Percentiles rank a stretch among this genome's conserved stretches.
phyloP scores from a whole-genome alignment of 345 rosid species.

The Eucalyptus marginata region DNA sequence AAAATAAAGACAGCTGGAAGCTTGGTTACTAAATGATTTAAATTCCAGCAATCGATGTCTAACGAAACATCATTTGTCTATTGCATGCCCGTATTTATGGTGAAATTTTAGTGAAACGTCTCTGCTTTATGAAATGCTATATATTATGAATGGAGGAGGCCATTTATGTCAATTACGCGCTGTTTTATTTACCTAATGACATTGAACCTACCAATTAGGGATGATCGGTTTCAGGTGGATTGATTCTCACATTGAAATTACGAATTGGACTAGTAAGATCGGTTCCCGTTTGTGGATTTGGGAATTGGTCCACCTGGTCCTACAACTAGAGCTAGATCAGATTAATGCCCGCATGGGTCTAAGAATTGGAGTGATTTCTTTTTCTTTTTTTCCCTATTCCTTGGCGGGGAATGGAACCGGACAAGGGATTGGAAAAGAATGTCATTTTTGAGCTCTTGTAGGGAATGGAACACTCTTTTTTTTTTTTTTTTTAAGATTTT shows the following conservation, averaged over 20 bases:
- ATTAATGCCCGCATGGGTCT: background rate
- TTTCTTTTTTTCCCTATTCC: background rate
- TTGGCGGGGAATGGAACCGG: background rate
- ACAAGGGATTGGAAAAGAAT: background rate
- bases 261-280: fast-evolving
- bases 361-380: background rate
- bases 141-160: background rate
- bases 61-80: background rate
- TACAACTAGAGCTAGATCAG: background rate
- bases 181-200: background rate
- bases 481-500: too few species aligned
- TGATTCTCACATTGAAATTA: fast-evolving
- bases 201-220: fast-evolving
- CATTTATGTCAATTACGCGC: background rate
- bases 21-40: background rate
- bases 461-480: background rate
- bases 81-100: background rate
- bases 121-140: background rate
- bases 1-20: background rate
- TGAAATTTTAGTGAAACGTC: background rate
- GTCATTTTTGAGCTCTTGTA: background rate
- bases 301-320: background rate
- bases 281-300: background rate
- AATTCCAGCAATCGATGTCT: background rate
- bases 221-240: background rate